Evolutionary conservation across 441 rosid species (phyloP), one percentile per base, ranked within the genome.

Genomic region (Eutrema salsugineum): DNA sequence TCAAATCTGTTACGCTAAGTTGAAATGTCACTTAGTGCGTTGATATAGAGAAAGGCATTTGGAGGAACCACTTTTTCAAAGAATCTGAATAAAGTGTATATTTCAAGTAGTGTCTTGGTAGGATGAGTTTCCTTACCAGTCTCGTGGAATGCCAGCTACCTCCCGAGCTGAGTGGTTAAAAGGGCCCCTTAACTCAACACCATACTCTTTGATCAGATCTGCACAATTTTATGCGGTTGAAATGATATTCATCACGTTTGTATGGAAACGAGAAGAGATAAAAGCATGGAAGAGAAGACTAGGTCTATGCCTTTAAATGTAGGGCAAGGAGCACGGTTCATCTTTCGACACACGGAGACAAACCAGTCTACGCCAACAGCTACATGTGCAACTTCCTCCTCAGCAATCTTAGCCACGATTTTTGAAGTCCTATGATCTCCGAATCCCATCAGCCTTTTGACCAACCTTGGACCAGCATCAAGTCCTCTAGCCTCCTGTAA

Each of bases 401-500:
- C 91, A 27, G 97, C 92, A 27, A 94, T 91, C 80, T 77, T 82
- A 58, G 80, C 91, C 57, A 93, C 94, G 3, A 91, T 75, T 60
- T 82, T 81, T 17, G 98, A 91, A 62, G 96, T 88, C 74, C 75
- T 84, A 10, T 77, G 74, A 79, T 93, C 97, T 60, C 98, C 98
- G 42, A 86, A 93, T 5, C 97, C 94, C 1, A 84, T 79, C 81
- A 93, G 70, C 69, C 78, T 91, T 77, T 91, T 85, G 60, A 89
- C 96, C 56, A 94, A 83, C 60, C 98, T 89, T 51, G 97, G 97
- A 69, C 97, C 98, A 73, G 99, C 97, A 81, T 94, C 97, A 76
- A 94, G 99, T 53, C 97, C 99, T 78, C 97, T 83, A 46, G 97
- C 99, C 80, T 91, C 99, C 99, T 94, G 72, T 46, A 66, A 15